Percentiles rank a stretch among this genome's conserved stretches.
phyloP scores from a whole-genome alignment of 2,329 filamentous ascomycete species.

The Nemania diffusa region DNA sequence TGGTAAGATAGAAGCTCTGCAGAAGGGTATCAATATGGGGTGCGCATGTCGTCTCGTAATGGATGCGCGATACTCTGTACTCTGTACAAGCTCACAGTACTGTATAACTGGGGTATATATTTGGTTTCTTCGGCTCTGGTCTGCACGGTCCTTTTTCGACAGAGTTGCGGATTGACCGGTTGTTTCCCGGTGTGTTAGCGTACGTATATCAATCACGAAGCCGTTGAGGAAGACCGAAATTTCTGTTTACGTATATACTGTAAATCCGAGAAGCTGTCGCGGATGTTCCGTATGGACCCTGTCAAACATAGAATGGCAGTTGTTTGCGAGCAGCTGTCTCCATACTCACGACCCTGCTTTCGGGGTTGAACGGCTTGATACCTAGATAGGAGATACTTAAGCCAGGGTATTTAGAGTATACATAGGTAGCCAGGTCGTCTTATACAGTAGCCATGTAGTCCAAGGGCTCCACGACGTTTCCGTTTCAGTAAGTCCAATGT shows the following conservation, averaged over 20 bases:
- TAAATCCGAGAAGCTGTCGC: background rate
- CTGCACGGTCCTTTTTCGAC: background rate
- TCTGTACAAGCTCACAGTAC: background rate
- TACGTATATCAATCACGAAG: background rate
- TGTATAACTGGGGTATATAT: background rate
- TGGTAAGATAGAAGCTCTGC: conserved; percentile 3
- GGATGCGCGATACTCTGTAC: background rate
- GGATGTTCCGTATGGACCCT: background rate
- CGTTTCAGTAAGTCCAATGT: too few species aligned
- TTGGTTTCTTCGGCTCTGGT: background rate
- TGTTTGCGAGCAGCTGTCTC: background rate
- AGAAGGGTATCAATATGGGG: background rate
- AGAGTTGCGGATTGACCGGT: background rate
- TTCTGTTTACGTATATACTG: background rate
- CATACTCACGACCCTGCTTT: too few species aligned
- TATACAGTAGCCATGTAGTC: background rate
- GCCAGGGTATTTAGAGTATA: background rate
- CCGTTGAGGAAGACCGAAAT: background rate
- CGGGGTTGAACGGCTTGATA: too few species aligned
- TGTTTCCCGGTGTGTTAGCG: background rate
- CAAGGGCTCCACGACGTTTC: background rate
- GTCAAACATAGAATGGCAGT: background rate
- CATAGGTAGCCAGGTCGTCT: too few species aligned
- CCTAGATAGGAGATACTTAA: too few species aligned
- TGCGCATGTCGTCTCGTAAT: background rate